A percentile compares a stretch with the other conserved stretches of the same genome.
Conservation (phyloP, 495 filamentous ascomycete genomes). For the Penicillium ucsense region DNA sequence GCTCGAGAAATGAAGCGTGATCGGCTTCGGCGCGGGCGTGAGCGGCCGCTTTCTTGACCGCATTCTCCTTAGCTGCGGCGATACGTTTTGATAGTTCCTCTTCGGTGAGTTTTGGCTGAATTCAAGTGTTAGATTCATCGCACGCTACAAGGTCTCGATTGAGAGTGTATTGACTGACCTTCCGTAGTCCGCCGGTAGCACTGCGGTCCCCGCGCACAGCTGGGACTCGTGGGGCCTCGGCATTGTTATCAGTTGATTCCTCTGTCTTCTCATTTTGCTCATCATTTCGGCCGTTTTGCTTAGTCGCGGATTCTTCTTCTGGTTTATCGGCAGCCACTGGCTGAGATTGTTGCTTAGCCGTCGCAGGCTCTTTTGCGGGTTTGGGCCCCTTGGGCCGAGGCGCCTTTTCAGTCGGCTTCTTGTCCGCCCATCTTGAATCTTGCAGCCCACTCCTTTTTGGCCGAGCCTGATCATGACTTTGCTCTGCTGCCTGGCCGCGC, state of each 20-base stretch:
- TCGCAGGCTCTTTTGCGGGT: constrained; percentile 11
- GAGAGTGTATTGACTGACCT: constrained; percentile 17
- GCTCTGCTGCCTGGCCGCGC: constrained; percentile 25
- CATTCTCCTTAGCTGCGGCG: constrained; percentile 48
- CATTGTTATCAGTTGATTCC: constrained; percentile 3
- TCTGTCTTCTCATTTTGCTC: constrained; percentile 10
- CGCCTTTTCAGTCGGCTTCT: constrained; percentile 15
- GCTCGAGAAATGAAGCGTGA: constrained; percentile 54
- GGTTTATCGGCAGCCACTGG: constrained; percentile 11
- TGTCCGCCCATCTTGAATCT: constrained; percentile 24
- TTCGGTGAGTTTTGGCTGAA: constrained; percentile 57
- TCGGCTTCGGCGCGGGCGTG: constrained; percentile 61
- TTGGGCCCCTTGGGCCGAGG: constrained; percentile 12
- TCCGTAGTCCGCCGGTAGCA: constrained; percentile 54
- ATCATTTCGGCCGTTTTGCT: constrained; percentile 9
- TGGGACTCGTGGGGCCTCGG: constrained; percentile 28
- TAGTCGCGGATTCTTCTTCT: constrained; percentile 10
- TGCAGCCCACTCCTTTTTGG: constrained; percentile 18
- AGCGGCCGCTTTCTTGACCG: constrained; percentile 46
- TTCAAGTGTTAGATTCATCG: constrained; percentile 4
- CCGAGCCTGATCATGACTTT: not conserved
- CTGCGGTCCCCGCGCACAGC: constrained; percentile 61
- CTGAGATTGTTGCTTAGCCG: constrained; percentile 3
- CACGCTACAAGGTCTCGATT: no score
- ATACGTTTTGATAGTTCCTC: constrained; percentile 53